These are phyloP conservation scores for Fusarium sp. DNA, from an alignment of 2,329 filamentous ascomycete species.

Conservation along the genomic window DNA sequence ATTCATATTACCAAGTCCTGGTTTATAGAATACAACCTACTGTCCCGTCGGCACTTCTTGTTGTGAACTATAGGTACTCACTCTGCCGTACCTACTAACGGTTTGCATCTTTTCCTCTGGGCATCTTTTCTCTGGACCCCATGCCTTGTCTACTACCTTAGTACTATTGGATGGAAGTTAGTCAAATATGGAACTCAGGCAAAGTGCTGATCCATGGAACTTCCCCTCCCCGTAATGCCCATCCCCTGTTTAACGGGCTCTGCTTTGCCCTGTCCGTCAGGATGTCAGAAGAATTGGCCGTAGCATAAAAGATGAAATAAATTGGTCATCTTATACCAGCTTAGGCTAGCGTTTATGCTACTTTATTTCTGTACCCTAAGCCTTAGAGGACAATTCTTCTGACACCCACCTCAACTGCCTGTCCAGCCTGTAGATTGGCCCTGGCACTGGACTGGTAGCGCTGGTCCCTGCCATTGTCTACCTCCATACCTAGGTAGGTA, in stretches of 20 bases:
- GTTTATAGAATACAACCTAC: neutral
- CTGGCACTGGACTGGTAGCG: conserved; percentile 11
- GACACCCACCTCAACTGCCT: no score
- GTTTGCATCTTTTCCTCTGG: neutral
- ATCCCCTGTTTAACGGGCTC: neutral
- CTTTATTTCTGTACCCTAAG: no score
- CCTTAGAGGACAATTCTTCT: no score
- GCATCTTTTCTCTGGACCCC: neutral
- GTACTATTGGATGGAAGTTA: neutral
- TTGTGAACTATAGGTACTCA: neutral
- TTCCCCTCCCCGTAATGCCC: conserved; percentile 17
- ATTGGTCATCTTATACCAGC: no score
- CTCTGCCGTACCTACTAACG: neutral
- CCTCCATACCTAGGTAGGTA: no score
- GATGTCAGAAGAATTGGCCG: no score
- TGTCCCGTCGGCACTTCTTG: neutral
- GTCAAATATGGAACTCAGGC: conserved; percentile 19
- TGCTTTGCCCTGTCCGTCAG: neutral
- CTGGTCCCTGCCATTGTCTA: conserved; percentile 2
- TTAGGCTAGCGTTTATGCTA: no score
- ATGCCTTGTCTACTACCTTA: neutral
- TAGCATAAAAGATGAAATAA: no score
- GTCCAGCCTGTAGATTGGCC: conserved; percentile 1
- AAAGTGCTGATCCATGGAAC: conserved; percentile 19
- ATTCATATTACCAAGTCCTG: neutral